These are phyloP conservation scores for Skeletonema marinoi DNA, from an alignment of 108 stramenopile species.

Conservation along the genomic window DNA sequence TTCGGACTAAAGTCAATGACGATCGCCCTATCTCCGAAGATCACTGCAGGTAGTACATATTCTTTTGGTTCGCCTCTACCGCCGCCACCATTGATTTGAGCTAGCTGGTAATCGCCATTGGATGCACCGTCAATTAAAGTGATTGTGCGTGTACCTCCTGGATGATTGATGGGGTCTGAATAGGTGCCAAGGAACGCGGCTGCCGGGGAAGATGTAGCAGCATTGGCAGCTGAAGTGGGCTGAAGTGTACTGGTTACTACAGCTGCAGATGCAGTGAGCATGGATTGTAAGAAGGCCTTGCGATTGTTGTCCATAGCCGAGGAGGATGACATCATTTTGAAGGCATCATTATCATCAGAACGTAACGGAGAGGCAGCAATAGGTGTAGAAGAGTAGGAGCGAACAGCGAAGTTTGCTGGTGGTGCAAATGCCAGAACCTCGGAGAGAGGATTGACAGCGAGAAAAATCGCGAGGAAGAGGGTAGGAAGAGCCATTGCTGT, in stretches of 20 bases:
- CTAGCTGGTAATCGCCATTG: slow-evolving; percentile 55
- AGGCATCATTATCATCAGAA: not conserved
- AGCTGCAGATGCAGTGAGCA: not conserved
- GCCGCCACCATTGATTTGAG: slow-evolving; percentile 54
- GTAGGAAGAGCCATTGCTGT: too few relatives aligned
- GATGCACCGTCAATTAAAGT: slow-evolving; percentile 25
- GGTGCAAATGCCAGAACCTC: not conserved
- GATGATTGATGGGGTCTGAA: slow-evolving; percentile 68
- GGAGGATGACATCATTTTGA: not conserved
- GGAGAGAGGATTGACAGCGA: not conserved
- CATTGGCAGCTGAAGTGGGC: not conserved
- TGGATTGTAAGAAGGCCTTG: not conserved
- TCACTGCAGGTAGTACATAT: slow-evolving; percentile 52
- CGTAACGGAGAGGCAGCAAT: not conserved
- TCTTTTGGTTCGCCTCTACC: slow-evolving; percentile 56
- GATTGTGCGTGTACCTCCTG: slow-evolving; percentile 60
- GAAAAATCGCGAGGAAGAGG: too few relatives aligned
- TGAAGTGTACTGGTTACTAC: not conserved
- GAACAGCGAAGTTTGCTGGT: not conserved
- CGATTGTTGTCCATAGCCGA: not conserved
- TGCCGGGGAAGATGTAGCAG: not conserved
- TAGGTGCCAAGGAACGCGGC: slow-evolving; percentile 47
- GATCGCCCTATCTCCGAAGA: slow-evolving; percentile 57
- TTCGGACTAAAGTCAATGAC: slow-evolving; percentile 62
- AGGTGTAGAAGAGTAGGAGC: not conserved